A percentile compares a stretch with the other conserved stretches of the same genome.
phyloP scores from a whole-genome alignment of 108 stramenopile genomes.

The Skeletonema marinoi region DNA sequence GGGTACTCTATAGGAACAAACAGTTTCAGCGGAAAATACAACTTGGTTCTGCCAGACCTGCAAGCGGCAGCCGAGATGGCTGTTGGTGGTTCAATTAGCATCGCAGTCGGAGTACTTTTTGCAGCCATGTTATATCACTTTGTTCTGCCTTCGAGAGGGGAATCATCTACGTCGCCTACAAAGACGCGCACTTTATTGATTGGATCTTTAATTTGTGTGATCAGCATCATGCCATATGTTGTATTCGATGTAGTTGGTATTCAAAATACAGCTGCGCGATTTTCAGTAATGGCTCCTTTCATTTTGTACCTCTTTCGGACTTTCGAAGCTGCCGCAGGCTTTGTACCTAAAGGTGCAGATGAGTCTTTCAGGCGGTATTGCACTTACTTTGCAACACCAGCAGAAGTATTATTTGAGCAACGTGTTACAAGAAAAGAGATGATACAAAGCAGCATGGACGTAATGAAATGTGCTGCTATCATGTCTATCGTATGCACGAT shows the following conservation, averaged over 20 bases:
- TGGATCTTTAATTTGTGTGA: constrained; percentile 14
- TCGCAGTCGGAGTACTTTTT: constrained; percentile 13
- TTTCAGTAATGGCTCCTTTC: constrained; percentile 27
- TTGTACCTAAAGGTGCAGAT: constrained; percentile 13
- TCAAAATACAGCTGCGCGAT: constrained; percentile 35
- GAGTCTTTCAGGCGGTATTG: constrained; percentile 10
- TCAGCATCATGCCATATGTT: constrained; percentile 12
- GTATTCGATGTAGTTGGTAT: constrained; percentile 2
- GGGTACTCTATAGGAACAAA: background rate
- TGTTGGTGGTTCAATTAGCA: constrained; percentile 1
- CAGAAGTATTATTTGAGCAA: constrained; percentile 22
- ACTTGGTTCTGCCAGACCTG: constrained; percentile 13
- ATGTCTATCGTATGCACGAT: constrained; percentile 14
- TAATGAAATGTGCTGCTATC: background rate
- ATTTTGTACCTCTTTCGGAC: constrained; percentile 29
- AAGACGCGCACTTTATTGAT: constrained; percentile 1
- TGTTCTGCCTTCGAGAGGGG: background rate
- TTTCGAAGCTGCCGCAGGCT: constrained; percentile 26
- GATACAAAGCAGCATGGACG: background rate
- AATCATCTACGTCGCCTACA: too few relatives aligned
- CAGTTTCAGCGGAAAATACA: constrained; percentile 15
- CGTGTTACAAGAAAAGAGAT: background rate
- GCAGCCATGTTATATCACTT: constrained; percentile 11
- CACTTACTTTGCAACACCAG: constrained; percentile 23
- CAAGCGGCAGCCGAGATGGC: background rate